phyloP scores from a whole-genome alignment of 179 eudicot species.

The Beta corolliflora region DNA sequence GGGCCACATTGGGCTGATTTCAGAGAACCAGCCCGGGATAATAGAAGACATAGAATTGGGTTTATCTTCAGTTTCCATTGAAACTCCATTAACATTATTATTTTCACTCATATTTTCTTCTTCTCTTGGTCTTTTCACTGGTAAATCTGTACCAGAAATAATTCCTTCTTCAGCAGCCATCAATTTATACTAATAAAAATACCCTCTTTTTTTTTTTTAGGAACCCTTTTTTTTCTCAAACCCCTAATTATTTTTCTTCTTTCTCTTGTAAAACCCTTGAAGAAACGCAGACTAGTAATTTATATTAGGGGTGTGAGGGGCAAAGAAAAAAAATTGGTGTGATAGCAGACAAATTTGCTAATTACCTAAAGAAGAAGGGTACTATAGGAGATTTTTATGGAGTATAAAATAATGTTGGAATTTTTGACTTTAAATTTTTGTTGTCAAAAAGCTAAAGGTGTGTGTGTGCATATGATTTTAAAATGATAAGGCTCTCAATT shows the following conservation, averaged over 20 bases:
- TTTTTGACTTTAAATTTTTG: no score
- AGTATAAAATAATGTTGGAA: no score
- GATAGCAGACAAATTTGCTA: not conserved
- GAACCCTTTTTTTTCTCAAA: not conserved
- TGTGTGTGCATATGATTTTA: not conserved
- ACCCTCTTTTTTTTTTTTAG: not conserved
- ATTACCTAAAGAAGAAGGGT: not conserved
- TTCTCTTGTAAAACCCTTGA: constrained; percentile 22
- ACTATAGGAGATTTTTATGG: not conserved
- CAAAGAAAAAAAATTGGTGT: not conserved
- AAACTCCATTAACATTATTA: constrained; percentile 20
- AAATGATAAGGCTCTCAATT: constrained; percentile 17
- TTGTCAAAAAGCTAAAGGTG: not conserved
- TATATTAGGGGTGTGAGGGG: not conserved
- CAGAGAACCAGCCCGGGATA: constrained; percentile 94
- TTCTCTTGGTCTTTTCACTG: constrained; percentile 52
- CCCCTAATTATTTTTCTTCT: constrained; percentile 23
- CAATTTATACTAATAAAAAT: not conserved
- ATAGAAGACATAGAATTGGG: constrained; percentile 51
- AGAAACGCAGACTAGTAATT: not conserved
- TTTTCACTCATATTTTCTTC: constrained; percentile 37
- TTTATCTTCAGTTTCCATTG: constrained; percentile 20
- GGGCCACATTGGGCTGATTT: constrained; percentile 99
- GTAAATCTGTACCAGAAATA: constrained; percentile 40
- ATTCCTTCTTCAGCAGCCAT: constrained; percentile 39